Conservation (phyloP, 2,329 filamentous ascomycete species). For the Westerdykella ornata region DNA sequence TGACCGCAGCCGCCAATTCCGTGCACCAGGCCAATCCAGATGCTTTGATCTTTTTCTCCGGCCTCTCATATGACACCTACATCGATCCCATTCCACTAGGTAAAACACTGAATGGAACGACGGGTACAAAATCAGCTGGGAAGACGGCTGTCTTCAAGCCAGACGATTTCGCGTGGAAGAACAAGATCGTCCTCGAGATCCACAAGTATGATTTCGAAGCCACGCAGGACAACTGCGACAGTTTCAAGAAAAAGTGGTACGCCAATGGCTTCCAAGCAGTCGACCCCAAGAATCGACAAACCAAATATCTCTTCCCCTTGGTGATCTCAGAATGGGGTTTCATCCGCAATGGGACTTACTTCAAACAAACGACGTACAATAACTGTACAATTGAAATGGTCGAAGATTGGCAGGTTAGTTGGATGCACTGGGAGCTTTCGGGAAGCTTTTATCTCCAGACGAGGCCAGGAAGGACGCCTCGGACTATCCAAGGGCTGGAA, state of each 20-base stretch:
- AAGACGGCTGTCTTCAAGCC: slow-evolving; percentile 27
- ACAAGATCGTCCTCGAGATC: slow-evolving; percentile 31
- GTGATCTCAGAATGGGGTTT: slow-evolving; percentile 32
- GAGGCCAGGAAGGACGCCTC: slow-evolving; percentile 20
- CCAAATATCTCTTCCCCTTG: slow-evolving; percentile 28
- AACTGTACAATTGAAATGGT: slow-evolving; percentile 30
- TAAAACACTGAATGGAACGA: slow-evolving; percentile 25
- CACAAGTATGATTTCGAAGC: slow-evolving; percentile 33
- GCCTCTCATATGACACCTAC: slow-evolving; percentile 27
- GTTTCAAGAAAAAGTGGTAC: slow-evolving; percentile 32
- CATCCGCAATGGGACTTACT: slow-evolving; percentile 27
- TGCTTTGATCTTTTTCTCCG: slow-evolving; percentile 30
- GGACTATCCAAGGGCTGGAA: slow-evolving; percentile 23
- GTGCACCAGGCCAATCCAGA: slow-evolving; percentile 24
- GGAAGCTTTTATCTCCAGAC: slow-evolving; percentile 38
- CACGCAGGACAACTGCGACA: slow-evolving; percentile 25
- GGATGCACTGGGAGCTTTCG: slow-evolving; percentile 29
- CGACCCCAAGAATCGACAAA: slow-evolving; percentile 22
- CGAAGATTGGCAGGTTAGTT: slow-evolving; percentile 24
- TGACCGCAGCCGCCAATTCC: slow-evolving; percentile 27
- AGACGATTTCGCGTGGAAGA: slow-evolving; percentile 19
- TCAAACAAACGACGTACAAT: slow-evolving; percentile 30
- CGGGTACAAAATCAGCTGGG: slow-evolving; percentile 17
- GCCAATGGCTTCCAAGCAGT: slow-evolving; percentile 28
- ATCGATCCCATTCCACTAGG: slow-evolving; percentile 32